Evolutionary conservation across 2,329 filamentous ascomycete species (phyloP).

Genomic region (Penicillium nordicum): DNA sequence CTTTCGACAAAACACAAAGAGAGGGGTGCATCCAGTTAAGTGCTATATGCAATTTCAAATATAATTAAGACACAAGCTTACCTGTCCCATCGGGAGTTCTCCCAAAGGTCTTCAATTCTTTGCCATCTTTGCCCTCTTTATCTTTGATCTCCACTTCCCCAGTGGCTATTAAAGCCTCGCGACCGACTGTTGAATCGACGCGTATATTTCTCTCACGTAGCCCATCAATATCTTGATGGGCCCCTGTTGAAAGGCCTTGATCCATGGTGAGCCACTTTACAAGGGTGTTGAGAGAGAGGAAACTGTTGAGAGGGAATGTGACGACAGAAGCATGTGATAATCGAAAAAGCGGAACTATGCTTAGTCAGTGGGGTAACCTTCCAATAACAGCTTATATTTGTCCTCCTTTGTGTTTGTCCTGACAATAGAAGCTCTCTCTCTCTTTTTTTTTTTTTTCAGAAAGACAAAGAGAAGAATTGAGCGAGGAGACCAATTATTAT

Average conservation of each 20-base stretch:
- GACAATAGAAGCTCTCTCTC: background rate
- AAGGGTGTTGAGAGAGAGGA: conserved; percentile 18
- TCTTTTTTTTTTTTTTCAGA: background rate
- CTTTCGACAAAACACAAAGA: conserved; percentile 4
- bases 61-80: conserved; percentile 49
- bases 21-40: background rate
- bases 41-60: background rate
- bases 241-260: conserved; percentile 38
- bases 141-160: conserved; percentile 43
- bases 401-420: background rate
- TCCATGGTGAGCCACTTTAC: conserved; percentile 31
- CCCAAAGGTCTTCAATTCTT: conserved; percentile 77
- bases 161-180: conserved; percentile 40
- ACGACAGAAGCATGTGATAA: conserved; percentile 28
- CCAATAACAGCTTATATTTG: background rate
- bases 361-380: conserved; percentile 11
- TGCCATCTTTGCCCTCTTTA: conserved; percentile 50
- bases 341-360: conserved; percentile 7
- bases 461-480: background rate
- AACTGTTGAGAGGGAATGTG: conserved; percentile 21
- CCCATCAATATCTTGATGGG: conserved; percentile 36
- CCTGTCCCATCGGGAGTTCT: conserved; percentile 86
- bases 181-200: conserved; percentile 45
- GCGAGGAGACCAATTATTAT: conserved; percentile 1
- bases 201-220: conserved; percentile 49